Conservation (phyloP, 495 filamentous ascomycete species). For the Lichenothelia convexa region DNA sequence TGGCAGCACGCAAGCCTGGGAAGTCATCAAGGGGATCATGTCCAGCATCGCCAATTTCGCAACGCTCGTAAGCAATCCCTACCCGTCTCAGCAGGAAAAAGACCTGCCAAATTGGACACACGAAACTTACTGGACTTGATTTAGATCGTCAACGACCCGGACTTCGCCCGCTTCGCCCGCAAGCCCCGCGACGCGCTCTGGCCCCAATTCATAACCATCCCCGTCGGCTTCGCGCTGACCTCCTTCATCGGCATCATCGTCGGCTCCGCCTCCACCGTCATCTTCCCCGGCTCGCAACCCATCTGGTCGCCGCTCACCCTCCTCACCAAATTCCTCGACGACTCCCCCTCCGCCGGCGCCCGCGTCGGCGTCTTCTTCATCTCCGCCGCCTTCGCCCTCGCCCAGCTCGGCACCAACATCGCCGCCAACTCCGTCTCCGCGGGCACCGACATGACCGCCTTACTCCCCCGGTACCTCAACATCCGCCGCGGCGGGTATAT, state of each 20-base stretch:
- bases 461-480: conserved; percentile 72
- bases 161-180: conserved; percentile 72
- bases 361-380: conserved; percentile 87
- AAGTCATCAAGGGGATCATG: conserved; percentile 72
- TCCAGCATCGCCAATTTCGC: conserved; percentile 84
- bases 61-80: conserved; percentile 54
- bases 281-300: conserved; percentile 51
- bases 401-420: conserved; percentile 86
- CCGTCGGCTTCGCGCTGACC: conserved; percentile 69
- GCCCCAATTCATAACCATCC: conserved; percentile 79
- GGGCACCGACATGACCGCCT: conserved; percentile 78
- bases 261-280: conserved; percentile 65
- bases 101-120: too few relatives aligned
- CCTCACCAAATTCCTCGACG: conserved; percentile 51
- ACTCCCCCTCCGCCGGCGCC: conserved; percentile 51
- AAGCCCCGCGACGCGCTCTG: conserved; percentile 72
- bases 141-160: conserved; percentile 48
- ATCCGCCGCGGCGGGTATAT: conserved; percentile 85
- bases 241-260: conserved; percentile 91
- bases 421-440: conserved; percentile 77
- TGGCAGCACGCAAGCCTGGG: conserved; percentile 61
- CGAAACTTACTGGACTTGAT: too few relatives aligned
- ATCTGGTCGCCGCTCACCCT: conserved; percentile 82
- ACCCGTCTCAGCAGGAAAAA: too few relatives aligned
- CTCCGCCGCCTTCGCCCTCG: conserved; percentile 60